phyloP scores from a whole-genome alignment of 805 yeast species.

The Candida odintsovae region DNA sequence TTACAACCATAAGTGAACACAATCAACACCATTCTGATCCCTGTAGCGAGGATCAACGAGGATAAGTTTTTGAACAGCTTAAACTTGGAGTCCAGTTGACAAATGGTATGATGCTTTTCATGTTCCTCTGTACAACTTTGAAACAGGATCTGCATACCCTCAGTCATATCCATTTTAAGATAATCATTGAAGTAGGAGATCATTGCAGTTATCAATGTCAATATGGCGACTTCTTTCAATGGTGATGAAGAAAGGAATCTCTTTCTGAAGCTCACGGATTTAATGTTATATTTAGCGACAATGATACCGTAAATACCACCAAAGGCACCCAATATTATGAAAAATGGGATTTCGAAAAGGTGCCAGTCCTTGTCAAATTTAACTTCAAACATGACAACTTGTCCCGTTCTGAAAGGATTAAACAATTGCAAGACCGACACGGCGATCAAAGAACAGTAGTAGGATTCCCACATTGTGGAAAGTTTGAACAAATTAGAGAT shows the following conservation, averaged over 20 bases:
- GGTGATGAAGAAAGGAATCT: conserved; percentile 50
- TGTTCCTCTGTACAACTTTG: conserved; percentile 60
- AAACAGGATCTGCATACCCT: conserved; percentile 84
- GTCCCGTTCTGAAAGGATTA: conserved; percentile 94
- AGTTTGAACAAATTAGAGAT: conserved; percentile 70
- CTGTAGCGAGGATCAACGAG: conserved; percentile 64
- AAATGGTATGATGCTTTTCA: conserved; percentile 34
- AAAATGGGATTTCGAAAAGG: conserved; percentile 76
- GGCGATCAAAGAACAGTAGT: conserved; percentile 85
- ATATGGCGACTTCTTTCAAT: conserved; percentile 60
- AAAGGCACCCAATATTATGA: conserved; percentile 72
- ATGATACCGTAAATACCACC: conserved; percentile 89
- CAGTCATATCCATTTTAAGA: conserved; percentile 87
- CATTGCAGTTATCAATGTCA: conserved; percentile 66
- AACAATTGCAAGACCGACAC: conserved; percentile 73
- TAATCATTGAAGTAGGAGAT: conserved; percentile 82
- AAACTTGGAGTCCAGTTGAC: conserved; percentile 30
- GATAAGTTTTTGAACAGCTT: conserved; percentile 33
- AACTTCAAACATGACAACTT: conserved; percentile 90
- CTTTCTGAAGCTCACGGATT: conserved; percentile 73
- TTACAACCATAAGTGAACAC: conserved; percentile 86
- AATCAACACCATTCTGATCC: conserved; percentile 64
- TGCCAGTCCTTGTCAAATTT: conserved; percentile 84
- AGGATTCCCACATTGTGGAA: conserved; percentile 83
- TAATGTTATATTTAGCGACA: conserved; percentile 68